These are phyloP conservation scores for Chenopodium berlandieri DNA, from an alignment of 148 eudicot species.

Conservation along the genomic window DNA sequence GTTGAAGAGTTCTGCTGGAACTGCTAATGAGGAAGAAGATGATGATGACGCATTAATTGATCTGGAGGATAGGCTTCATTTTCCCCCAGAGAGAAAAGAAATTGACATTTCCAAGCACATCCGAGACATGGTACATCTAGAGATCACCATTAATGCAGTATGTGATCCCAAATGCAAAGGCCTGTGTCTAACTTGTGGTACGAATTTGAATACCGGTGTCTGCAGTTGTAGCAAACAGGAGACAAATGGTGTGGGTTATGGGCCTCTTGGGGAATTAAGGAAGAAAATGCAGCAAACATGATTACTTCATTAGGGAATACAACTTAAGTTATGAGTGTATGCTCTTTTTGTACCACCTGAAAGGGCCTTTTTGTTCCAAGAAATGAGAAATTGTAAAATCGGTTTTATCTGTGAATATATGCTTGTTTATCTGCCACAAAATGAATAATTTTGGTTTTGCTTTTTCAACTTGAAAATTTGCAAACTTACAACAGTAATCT, in stretches of 20 bases:
- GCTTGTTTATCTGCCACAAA: constrained; percentile 52
- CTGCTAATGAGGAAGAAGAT: constrained; percentile 39
- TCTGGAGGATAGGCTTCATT: constrained; percentile 73
- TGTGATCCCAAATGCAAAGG: constrained; percentile 84
- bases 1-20: constrained; percentile 17
- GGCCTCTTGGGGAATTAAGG: constrained; percentile 66
- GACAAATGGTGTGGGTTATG: constrained; percentile 32
- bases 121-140: constrained; percentile 82
- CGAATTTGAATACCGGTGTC: constrained; percentile 51
- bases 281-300: constrained; percentile 57
- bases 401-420: background rate
- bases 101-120: constrained; percentile 88
- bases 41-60: constrained; percentile 53
- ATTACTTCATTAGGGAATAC: constrained; percentile 4
- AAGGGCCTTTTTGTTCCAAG: background rate
- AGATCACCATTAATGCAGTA: constrained; percentile 63
- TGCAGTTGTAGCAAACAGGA: constrained; percentile 51
- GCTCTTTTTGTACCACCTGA: background rate
- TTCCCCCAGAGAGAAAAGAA: constrained; percentile 57
- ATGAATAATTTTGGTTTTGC: background rate
- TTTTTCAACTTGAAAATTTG: too few relatives aligned
- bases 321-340: background rate
- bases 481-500: too few relatives aligned
- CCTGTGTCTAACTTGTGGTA: constrained; percentile 68
- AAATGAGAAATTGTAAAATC: background rate